Evolutionary conservation across 371 early-diverging fungal species (phyloP), one percentile per base, ranked within the genome.

Genomic region (Mucor sp.): DNA sequence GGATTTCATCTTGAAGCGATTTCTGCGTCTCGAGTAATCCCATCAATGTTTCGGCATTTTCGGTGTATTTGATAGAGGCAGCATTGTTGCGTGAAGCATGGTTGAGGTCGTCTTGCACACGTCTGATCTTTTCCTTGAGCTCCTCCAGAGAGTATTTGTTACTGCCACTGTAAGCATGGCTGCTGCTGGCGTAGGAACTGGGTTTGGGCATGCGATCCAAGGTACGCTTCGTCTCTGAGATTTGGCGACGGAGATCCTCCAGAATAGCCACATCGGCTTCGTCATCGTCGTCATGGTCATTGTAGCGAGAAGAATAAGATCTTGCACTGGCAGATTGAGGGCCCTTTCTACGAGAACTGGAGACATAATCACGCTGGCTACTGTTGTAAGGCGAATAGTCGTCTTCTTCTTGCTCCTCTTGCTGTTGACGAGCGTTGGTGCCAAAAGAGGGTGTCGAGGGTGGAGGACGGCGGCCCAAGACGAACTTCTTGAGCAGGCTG

Each of bases 401-500:
- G 14, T 71, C 44, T 1, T 64, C 41, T 9, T 68, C 61, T 11
- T 59, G 53, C 19, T 61, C 33, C 6, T 58, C 58, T 41, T 72
- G 57, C 9, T 58, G 60, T 28, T 72, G 57, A 32, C 23, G 58
- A 11, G 37, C 67, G 41, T 53, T 61, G 3, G 33, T 44, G 17
- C 57, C 60, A 30, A 72, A 72, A 2, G 68, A 68, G 14, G 73
- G 73, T 15, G 41, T 43, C 3, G 77, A 66, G 15, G 75, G 68
- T 23, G 76, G 68, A 15, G 68, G 60, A 33, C 77, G 74, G 23
- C 74, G 65, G 11, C 83, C 83, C 25, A 83, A 62, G 1, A 89
- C 78, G 35, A 86, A 84, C 39, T 83, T 82, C 60, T 88, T 89
- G n/a, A 90, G 75, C 11, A 83, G 73, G 60, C 84, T 84, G 5